phyloP scores from a whole-genome alignment of 2,329 filamentous ascomycete genomes.

The Xylaria sp. region DNA sequence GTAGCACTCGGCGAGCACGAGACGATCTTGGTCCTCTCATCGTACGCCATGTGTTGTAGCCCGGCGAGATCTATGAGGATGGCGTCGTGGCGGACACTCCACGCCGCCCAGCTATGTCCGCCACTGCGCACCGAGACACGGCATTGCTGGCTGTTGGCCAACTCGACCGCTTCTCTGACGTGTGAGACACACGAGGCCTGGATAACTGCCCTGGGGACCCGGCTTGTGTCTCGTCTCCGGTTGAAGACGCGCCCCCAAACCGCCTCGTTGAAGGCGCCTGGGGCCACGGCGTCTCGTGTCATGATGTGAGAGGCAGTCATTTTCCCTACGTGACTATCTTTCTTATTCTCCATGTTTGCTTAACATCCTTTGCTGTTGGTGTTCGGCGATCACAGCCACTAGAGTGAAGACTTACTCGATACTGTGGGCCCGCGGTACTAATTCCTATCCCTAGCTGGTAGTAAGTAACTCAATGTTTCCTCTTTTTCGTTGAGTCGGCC shows the following conservation, averaged over 20 bases:
- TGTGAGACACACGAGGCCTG: constrained; percentile 45
- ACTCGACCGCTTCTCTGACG: constrained; percentile 46
- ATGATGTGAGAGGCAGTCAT: not conserved
- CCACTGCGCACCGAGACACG: constrained; percentile 54
- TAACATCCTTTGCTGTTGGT: not conserved
- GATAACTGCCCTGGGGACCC: constrained; percentile 50
- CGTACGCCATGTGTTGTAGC: constrained; percentile 44
- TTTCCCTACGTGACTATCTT: not conserved
- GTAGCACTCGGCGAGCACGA: constrained; percentile 55
- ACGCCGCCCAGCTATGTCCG: constrained; percentile 56
- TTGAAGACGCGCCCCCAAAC: constrained; percentile 52
- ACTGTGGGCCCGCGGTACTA: not conserved
- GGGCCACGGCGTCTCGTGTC: constrained; percentile 1
- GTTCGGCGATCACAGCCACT: not conserved
- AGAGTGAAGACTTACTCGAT: not conserved
- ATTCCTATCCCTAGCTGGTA: not conserved
- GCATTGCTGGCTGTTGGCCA: constrained; percentile 45
- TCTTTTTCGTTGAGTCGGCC: not conserved
- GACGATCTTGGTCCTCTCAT: constrained; percentile 46
- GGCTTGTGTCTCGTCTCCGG: constrained; percentile 39
- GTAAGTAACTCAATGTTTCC: not conserved
- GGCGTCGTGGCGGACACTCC: constrained; percentile 54
- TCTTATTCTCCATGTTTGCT: not conserved
- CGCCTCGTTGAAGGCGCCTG: constrained; percentile 35
- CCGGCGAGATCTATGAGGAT: constrained; percentile 48